Base-by-base conservation (phyloP, 2,329 filamentous ascomycete genomes). In the Ophioceras dolichostomum region DNA sequence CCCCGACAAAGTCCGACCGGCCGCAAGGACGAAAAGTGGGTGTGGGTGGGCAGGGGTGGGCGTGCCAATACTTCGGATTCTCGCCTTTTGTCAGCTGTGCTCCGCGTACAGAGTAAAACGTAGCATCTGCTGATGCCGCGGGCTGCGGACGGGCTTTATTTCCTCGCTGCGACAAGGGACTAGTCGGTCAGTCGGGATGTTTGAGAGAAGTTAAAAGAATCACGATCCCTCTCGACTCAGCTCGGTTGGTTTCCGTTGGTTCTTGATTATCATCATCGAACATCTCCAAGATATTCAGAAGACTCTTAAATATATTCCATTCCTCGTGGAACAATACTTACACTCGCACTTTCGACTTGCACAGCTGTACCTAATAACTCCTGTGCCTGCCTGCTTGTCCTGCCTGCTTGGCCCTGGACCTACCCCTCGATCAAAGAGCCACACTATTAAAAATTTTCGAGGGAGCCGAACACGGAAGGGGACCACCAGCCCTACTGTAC, bases 1-100 rank as follows among this genome's bases (percentile, higher is more conserved):
- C 22, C 22, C 22, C 22, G 22, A 26, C 8, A 26, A n/a, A 26
- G 22, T 12, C 22, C 22, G 22, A 26, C 22, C 22, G 22, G 22
- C 22, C 22, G 22, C 12, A 26, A 12, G 22, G 22, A n/a, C n/a
- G n/a, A n/a, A n/a, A n/a, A n/a, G n/a, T n/a, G n/a, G n/a, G n/a
- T n/a, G n/a, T n/a, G n/a, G n/a, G n/a, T n/a, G n/a, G n/a, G n/a
- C n/a, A n/a, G 7, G 22, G 22, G 22, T 26, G 22, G 7, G 8
- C 12, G 22, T 7, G 7, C 22, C 22, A 26, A 26, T 7, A 26
- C 22, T 26, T 26, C 22, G 34, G 24, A 20, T 14, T 29, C 30
- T 36, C 24, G 26, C 21, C 18, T 38, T 38, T 34, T 33, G 36
- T 38, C 36, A 38, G 36, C 36, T 32, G 21, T 5, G 12, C 17